phyloP scores from a whole-genome alignment of 106 monocot genomes.

The Agapanthus africanus region DNA sequence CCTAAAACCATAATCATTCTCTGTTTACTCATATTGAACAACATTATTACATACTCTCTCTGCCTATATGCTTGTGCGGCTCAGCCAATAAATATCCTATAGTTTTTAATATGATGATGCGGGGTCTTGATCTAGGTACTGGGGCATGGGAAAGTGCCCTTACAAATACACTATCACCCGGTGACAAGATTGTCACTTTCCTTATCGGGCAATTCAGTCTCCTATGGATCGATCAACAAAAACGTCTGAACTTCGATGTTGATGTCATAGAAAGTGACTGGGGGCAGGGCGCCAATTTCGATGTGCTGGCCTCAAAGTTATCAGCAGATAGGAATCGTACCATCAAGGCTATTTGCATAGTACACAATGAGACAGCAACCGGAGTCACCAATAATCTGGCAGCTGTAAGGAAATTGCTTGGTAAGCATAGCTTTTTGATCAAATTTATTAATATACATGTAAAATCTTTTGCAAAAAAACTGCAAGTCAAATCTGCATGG shows the following conservation, averaged over 20 bases:
- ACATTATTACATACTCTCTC: too few species aligned
- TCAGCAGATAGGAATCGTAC: slow-evolving; percentile 42
- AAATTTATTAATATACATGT: neutral
- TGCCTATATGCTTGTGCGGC: too few species aligned
- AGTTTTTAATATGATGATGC: too few species aligned
- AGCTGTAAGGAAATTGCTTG: slow-evolving; percentile 65
- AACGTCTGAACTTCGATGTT: slow-evolving; percentile 80
- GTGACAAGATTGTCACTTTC: slow-evolving; percentile 68
- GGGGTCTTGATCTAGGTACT: slow-evolving; percentile 62
- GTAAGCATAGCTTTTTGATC: slow-evolving; percentile 22
- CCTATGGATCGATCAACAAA: slow-evolving; percentile 91
- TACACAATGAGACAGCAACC: slow-evolving; percentile 93
- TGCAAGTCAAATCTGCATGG: too few species aligned
- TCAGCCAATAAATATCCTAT: too few species aligned
- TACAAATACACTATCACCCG: slow-evolving; percentile 88
- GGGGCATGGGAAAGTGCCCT: slow-evolving; percentile 98
- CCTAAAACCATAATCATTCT: too few species aligned
- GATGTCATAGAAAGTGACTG: slow-evolving; percentile 91
- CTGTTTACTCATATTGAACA: too few species aligned
- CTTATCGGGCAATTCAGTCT: slow-evolving; percentile 87
- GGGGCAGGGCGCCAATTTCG: slow-evolving; percentile 77
- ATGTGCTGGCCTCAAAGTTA: slow-evolving; percentile 55
- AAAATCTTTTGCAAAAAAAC: too few species aligned
- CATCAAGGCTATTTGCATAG: slow-evolving; percentile 83
- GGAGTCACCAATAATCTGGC: slow-evolving; percentile 83